Conservation (phyloP, 371 early-diverging fungal species). For the Gilbertella persicaria region DNA sequence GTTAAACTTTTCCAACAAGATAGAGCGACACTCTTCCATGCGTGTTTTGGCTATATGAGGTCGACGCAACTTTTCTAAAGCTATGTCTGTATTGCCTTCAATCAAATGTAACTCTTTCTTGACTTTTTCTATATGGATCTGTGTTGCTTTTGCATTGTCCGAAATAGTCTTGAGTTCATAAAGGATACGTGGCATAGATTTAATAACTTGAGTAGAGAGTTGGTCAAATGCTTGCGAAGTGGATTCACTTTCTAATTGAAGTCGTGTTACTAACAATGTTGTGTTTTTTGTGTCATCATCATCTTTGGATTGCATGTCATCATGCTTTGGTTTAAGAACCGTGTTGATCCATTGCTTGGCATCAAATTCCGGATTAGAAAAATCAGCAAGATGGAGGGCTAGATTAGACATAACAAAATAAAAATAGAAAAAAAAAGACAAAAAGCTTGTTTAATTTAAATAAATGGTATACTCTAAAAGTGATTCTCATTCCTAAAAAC, state of each 20-base stretch:
- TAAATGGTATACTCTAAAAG: conserved; percentile 46
- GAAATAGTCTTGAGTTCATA: conserved; percentile 67
- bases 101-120: conserved; percentile 32
- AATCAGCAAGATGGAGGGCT: conserved; percentile 24
- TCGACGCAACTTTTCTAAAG: conserved; percentile 64
- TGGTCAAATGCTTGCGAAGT: conserved; percentile 53
- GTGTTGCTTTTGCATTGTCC: conserved; percentile 55
- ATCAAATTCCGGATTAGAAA: conserved; percentile 55
- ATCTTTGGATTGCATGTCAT: conserved; percentile 7
- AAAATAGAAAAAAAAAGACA: not conserved
- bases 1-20: conserved; percentile 11
- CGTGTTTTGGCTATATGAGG: conserved; percentile 70
- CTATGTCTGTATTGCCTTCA: conserved; percentile 32
- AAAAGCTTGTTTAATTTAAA: not conserved
- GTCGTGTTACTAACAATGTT: conserved; percentile 59
- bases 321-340: conserved; percentile 25
- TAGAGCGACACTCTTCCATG: conserved; percentile 59
- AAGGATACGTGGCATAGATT: conserved; percentile 62
- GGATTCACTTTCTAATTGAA: conserved; percentile 58
- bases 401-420: conserved; percentile 21
- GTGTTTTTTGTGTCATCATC: conserved; percentile 34
- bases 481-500: conserved; percentile 49
- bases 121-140: conserved; percentile 51
- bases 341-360: conserved; percentile 69
- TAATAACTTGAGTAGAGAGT: conserved; percentile 49